phyloP scores from a whole-genome alignment of 768 basidiomycete genomes.

The Tylopilus intermedius region DNA sequence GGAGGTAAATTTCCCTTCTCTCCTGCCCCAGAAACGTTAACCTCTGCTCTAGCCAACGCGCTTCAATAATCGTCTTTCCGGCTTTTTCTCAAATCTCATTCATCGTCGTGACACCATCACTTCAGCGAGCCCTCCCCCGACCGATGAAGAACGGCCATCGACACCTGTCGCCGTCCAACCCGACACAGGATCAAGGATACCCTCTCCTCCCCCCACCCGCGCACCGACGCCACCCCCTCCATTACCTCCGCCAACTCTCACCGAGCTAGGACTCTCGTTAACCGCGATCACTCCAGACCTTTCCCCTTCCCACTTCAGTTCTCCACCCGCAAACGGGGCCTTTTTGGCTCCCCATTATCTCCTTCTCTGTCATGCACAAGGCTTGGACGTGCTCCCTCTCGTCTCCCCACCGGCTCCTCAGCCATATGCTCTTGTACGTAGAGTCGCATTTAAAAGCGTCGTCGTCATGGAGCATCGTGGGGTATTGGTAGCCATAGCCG shows the following conservation, averaged over 20 bases:
- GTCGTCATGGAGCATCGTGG: constrained; percentile 91
- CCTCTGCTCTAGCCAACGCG: constrained; percentile 40
- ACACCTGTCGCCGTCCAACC: constrained; percentile 28
- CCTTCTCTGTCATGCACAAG: constrained; percentile 80
- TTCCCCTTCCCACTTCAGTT: constrained; percentile 71
- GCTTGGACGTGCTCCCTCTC: constrained; percentile 80
- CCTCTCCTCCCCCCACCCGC: constrained; percentile 52
- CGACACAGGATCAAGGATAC: constrained; percentile 42
- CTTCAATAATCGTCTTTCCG: constrained; percentile 70
- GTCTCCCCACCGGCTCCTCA: constrained; percentile 66
- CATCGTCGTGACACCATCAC: constrained; percentile 57
- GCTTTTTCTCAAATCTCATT: constrained; percentile 79
- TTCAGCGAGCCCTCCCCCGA: constrained; percentile 23
- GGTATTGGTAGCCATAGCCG: constrained; percentile 86
- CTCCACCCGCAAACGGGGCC: constrained; percentile 71
- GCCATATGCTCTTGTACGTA: constrained; percentile 77
- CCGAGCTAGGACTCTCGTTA: constrained; percentile 71
- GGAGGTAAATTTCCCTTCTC: constrained; percentile 43
- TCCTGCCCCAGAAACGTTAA: constrained; percentile 8
- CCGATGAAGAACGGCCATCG: constrained; percentile 32
- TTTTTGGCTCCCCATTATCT: constrained; percentile 80
- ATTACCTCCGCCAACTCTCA: constrained; percentile 64
- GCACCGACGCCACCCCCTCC: constrained; percentile 67
- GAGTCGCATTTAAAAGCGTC: constrained; percentile 80
- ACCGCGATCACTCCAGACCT: constrained; percentile 62